Percentiles rank a stretch among this genome's conserved stretches.
Conservation (phyloP, 2,329 filamentous ascomycete species). For the Penicillium sp. region DNA sequence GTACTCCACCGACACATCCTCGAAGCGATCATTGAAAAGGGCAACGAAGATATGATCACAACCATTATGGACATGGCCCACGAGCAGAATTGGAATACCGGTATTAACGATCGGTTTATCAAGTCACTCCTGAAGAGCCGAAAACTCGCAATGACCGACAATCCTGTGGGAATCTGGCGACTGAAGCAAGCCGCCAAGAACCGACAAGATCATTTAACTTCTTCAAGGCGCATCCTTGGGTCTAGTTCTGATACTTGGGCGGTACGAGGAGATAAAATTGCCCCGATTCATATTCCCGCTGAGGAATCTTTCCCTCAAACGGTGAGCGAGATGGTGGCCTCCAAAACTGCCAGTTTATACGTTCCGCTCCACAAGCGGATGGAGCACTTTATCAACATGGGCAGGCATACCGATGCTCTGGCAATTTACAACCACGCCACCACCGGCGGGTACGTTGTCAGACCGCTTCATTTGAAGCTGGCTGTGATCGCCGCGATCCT, state of each 20-base stretch:
- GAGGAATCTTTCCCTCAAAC: conserved; percentile 22
- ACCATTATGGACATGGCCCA: conserved; percentile 27
- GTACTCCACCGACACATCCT: conserved; percentile 36
- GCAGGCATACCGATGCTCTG: conserved; percentile 28
- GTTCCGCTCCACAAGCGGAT: conserved; percentile 32
- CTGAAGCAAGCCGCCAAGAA: conserved; percentile 34
- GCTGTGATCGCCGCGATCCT: conserved; percentile 32
- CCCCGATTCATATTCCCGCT: conserved; percentile 13
- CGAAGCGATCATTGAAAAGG: conserved; percentile 35
- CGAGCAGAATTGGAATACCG: conserved; percentile 28
- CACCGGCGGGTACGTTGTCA: conserved; percentile 24
- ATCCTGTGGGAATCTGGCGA: conserved; percentile 34
- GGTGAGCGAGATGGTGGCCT: conserved; percentile 22
- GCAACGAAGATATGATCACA: conserved; percentile 25
- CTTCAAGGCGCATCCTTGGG: conserved; percentile 31
- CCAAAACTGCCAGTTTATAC: conserved; percentile 27
- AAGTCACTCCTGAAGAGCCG: conserved; percentile 29
- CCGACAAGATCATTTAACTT: conserved; percentile 25
- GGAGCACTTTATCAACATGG: conserved; percentile 32
- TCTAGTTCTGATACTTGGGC: conserved; percentile 14
- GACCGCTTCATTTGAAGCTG: conserved; percentile 30
- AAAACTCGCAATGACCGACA: conserved; percentile 28
- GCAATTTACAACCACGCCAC: conserved; percentile 25
- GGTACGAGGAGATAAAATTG: conserved; percentile 9
- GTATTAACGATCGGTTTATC: conserved; percentile 25